These are phyloP conservation scores for Toxoplasma gondii DNA, from an alignment of 169 alveolate species.

Conservation along the genomic window DNA sequence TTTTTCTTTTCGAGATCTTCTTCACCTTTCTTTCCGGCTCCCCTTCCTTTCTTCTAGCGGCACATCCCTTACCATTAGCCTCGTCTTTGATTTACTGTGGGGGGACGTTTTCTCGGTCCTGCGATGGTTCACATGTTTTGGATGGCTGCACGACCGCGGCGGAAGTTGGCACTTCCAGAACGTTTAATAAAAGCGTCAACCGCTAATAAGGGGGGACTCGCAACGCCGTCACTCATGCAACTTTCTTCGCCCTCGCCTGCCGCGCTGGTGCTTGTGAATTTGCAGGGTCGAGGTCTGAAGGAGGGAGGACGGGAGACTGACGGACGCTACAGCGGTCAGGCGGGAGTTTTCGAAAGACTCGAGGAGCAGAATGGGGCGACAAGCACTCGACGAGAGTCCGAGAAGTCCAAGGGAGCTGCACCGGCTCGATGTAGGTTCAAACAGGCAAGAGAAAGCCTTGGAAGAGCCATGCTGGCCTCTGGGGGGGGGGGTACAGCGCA, in stretches of 20 bases:
- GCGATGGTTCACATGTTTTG: too few species aligned
- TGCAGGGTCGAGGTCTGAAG: constrained; percentile 63
- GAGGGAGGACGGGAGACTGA: constrained; percentile 48
- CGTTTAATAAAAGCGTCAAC: too few species aligned
- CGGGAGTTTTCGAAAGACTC: constrained; percentile 58
- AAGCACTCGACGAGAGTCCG: not conserved
- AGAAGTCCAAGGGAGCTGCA: constrained; percentile 12
- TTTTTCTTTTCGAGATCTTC: not conserved
- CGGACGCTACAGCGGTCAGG: constrained; percentile 58
- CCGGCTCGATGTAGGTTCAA: constrained; percentile 51
- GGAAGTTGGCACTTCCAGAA: too few species aligned
- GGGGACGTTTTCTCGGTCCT: too few species aligned
- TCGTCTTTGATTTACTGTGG: not conserved
- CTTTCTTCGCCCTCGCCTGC: too few species aligned
- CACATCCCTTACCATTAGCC: not conserved
- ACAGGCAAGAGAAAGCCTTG: too few species aligned
- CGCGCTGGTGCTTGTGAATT: not conserved
- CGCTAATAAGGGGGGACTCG: too few species aligned
- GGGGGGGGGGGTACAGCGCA: too few species aligned
- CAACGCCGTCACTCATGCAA: too few species aligned
- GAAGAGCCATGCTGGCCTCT: too few species aligned
- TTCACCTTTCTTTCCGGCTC: not conserved
- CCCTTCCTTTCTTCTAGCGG: not conserved
- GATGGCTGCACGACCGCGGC: too few species aligned
- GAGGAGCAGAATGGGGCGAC: constrained; percentile 19